Evolutionary conservation across 352 stramenopile genomes (phyloP), one percentile per base, ranked within the genome.

Genomic region (Phytopythium oedochilum): DNA sequence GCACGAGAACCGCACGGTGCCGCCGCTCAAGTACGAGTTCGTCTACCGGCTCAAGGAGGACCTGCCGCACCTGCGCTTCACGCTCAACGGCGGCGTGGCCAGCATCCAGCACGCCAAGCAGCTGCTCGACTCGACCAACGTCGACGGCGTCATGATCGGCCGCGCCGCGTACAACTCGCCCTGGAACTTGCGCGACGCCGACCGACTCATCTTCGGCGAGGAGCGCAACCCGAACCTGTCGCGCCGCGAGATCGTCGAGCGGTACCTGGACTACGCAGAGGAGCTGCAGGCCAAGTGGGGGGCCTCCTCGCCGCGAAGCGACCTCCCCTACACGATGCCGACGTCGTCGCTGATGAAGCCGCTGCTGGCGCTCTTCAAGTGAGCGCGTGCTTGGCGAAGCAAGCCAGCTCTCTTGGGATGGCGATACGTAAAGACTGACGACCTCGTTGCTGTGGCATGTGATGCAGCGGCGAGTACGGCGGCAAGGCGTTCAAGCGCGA

Each of bases 1-100:
- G 14, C 89, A 97, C 57, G 92, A 99, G 51, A 99, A 99, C 79
- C 87, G 97, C 39, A 98, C 96, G 42, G 90, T 99, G 6, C 97
- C 97, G 14, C 93, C 94, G 32, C 80, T 99, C 26, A 93, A 91
- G 55, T 99, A 99, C 58, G 77, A 98, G 38, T 75, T 93, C 40
- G 96, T 99, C 3, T 90, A 93, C 55, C 73, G 89, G 14, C 76
- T 99, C 14, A 97, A 98, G 43, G 49, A 88, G 22, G 97, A 99
- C 53, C 99, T 98, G 61, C 96, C 96, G 22, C 66, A 98, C n/a
- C 74, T 99, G 34, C 76, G 72, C 3, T 98, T 99, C 71, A 97
- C 92, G 14, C 72, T 99, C n/a, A 99, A 99, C 76, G 97, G 97
- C 31, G 97, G 96, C 20, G 80, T 99, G 34, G 79, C 87, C 18